Base-by-base conservation (phyloP, 1,139 yeast genomes). In the Taphrina deformans region DNA sequence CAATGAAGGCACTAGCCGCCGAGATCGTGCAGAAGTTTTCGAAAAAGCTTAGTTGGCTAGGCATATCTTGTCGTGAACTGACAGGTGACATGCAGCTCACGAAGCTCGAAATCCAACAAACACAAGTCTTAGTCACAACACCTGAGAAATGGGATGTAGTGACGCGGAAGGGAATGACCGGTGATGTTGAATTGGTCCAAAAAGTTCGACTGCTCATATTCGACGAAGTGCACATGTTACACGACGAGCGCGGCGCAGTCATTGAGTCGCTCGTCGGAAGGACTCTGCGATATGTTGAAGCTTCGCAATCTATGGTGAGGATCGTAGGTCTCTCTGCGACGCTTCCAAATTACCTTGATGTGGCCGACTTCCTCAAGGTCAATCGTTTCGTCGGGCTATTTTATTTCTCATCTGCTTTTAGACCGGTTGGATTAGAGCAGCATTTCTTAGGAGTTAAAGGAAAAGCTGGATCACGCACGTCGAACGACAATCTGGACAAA, bases 121-220 rank as follows among this genome's bases (percentile, higher is more conserved):
- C 98, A 0, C 99, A 93, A 74, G 82, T 93, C 50, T 89, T 93
- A 71, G 97, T 93, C 6, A 93, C 98, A 0, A 93, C 99, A 0
- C 99, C 99, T 0, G 99, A 93, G 75, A 93, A 93, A 76, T 93
- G 99, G 99, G 99, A 93, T 79, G 97, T 93, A 10, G 97, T 93
- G 1, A 93, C 99, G 0, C 83, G 99, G 74, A 93, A 93, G 73
- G 66, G 68, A 29, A 88, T 83, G 74, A 82, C 80, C 62, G 93
- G 97, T 66, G 98, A 91, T 73, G 86, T 85, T 61, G 97, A 92
- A 69, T 78, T 93, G 46, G 95, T 90, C 1, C 84, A 88, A 16
- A 91, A 90, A 72, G 96, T 95, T 5, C 88, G 87, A 73, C 78
- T 93, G 14, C 78, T 93, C 65, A 89, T 93, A 68, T 91, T 93